Evolutionary conservation across 495 filamentous ascomycete species (phyloP).

Genomic region (Hyaloscypha finlandica): DNA sequence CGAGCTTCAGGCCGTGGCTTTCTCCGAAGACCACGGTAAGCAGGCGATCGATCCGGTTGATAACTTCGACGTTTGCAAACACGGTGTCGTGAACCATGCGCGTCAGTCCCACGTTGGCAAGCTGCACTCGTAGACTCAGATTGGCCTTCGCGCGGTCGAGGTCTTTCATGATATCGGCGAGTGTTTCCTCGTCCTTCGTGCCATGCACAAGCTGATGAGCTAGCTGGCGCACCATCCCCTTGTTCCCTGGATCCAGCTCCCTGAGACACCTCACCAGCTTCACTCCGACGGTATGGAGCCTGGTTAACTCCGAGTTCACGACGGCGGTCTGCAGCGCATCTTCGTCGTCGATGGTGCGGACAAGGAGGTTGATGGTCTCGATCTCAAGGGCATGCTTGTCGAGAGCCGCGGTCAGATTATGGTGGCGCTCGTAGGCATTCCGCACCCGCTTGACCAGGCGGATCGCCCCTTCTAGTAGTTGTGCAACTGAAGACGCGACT

Average conservation of each 20-base stretch:
- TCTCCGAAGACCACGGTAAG: neutral
- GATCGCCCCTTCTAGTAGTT: slow-evolving; percentile 2
- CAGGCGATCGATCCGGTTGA: neutral
- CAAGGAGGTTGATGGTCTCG: neutral
- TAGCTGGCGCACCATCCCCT: neutral
- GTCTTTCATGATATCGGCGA: slow-evolving; percentile 3
- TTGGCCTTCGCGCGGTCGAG: neutral
- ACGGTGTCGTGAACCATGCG: neutral
- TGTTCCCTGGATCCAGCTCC: neutral
- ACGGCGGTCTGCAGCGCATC: neutral
- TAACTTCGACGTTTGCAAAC: neutral
- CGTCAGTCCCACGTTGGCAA: slow-evolving; percentile 3
- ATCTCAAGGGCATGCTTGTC: slow-evolving; percentile 1
- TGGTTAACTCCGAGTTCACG: neutral
- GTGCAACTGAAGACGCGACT: neutral
- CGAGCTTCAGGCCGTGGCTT: neutral
- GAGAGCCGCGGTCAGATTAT: neutral
- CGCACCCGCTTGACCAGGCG: neutral
- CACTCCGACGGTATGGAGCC: neutral
- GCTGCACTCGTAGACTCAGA: neutral
- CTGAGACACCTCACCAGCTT: neutral
- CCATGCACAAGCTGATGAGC: slow-evolving; percentile 6
- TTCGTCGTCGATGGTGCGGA: neutral
- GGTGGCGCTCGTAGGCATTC: slow-evolving; percentile 1
- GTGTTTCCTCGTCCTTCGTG: neutral